Conservation (phyloP, 257 asterid genomes). For the Ballota nigra region DNA sequence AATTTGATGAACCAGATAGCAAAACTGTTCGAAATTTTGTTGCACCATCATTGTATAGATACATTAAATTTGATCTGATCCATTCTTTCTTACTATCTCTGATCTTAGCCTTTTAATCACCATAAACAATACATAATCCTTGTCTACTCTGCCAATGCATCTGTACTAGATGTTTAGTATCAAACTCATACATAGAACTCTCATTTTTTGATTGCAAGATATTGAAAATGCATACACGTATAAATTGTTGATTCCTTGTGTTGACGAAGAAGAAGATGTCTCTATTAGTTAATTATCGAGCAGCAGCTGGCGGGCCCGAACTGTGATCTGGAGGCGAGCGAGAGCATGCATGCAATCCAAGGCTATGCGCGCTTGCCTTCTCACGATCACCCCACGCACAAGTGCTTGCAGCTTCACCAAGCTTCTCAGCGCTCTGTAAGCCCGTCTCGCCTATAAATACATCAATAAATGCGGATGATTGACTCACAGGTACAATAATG, state of each 20-base stretch:
- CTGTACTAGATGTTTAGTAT: background rate
- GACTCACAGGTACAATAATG: background rate
- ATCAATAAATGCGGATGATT: background rate
- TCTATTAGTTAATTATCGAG: constrained; percentile 22
- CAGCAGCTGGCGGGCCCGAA: constrained; percentile 65
- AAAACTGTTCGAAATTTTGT: constrained; percentile 28
- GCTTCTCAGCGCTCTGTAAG: constrained; percentile 60
- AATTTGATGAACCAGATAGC: constrained; percentile 26
- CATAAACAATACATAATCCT: constrained; percentile 17
- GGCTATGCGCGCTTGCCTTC: constrained; percentile 75
- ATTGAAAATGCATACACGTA: background rate
- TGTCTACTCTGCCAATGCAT: background rate
- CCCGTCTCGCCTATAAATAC: constrained; percentile 56
- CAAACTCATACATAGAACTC: background rate
- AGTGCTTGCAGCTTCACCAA: constrained; percentile 75
- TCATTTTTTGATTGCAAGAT: constrained; percentile 13
- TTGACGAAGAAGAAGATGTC: background rate
- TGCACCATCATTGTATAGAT: constrained; percentile 33
- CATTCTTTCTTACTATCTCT: constrained; percentile 23
- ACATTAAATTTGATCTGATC: constrained; percentile 20
- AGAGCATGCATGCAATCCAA: constrained; percentile 75
- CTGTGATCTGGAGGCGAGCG: constrained; percentile 64
- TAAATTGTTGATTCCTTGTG: constrained; percentile 10
- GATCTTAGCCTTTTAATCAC: constrained; percentile 21
- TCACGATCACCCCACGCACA: constrained; percentile 64